Conservation (phyloP, 2,329 filamentous ascomycete genomes). For the Chalaropsis ovoidea region DNA sequence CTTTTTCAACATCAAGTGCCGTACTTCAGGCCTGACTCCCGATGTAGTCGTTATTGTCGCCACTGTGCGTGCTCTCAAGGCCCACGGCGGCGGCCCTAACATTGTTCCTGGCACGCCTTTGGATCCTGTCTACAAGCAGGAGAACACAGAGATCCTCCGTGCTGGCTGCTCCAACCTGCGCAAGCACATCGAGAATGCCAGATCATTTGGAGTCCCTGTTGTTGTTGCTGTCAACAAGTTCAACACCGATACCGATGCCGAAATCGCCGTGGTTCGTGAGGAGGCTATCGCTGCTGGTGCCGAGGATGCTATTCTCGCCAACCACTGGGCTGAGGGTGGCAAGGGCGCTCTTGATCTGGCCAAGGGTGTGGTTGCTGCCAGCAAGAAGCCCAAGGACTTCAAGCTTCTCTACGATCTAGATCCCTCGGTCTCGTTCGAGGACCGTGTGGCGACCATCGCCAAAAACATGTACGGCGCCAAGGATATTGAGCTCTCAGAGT, state of each 20-base stretch:
- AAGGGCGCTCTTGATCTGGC: slow-evolving; percentile 82
- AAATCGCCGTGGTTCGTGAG: slow-evolving; percentile 79
- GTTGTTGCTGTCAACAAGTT: slow-evolving; percentile 98
- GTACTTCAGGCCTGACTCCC: slow-evolving; percentile 80
- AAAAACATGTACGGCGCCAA: slow-evolving; percentile 89
- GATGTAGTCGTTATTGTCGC: slow-evolving; percentile 93
- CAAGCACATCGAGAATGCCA: slow-evolving; percentile 91
- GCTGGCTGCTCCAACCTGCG: slow-evolving; percentile 86
- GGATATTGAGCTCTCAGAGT: slow-evolving; percentile 82
- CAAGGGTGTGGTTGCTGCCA: slow-evolving; percentile 72
- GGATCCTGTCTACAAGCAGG: slow-evolving; percentile 79
- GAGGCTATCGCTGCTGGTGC: slow-evolving; percentile 87
- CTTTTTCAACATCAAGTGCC: slow-evolving; percentile 99
- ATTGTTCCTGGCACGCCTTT: slow-evolving; percentile 79
- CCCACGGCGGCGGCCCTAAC: slow-evolving; percentile 91
- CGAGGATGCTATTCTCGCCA: slow-evolving; percentile 83
- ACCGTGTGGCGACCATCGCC: slow-evolving; percentile 83
- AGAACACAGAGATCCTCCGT: slow-evolving; percentile 85
- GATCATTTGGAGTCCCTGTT: slow-evolving; percentile 79
- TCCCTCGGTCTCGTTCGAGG: slow-evolving; percentile 67
- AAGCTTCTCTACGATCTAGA: slow-evolving; percentile 63
- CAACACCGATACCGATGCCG: slow-evolving; percentile 82
- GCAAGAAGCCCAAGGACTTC: slow-evolving; percentile 75
- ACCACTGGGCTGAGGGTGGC: slow-evolving; percentile 95
- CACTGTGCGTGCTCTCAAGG: slow-evolving; percentile 90